phyloP scores from a whole-genome alignment of 495 filamentous ascomycete genomes.

The Filosporella fistucella region DNA sequence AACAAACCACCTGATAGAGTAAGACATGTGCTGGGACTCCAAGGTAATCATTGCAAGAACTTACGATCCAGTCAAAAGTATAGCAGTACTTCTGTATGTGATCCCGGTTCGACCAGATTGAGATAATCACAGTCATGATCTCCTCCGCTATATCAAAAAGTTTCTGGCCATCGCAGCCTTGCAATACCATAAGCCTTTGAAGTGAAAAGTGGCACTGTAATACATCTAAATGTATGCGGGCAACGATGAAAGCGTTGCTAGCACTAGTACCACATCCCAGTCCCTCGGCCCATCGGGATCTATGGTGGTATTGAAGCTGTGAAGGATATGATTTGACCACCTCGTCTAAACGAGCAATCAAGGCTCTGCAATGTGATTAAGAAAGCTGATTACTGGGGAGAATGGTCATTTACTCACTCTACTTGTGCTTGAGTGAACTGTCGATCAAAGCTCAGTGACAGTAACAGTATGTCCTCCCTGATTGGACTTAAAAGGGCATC shows the following conservation, averaged over 20 bases:
- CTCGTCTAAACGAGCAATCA: not conserved
- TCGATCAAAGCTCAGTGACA: not conserved
- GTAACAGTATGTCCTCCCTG: not conserved
- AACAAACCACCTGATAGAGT: constrained; percentile 1
- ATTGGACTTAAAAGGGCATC: not conserved
- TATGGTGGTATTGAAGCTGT: not conserved
- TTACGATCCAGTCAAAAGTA: constrained; percentile 14
- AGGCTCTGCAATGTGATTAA: not conserved
- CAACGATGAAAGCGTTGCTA: not conserved
- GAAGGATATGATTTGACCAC: not conserved
- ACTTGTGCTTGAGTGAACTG: not conserved
- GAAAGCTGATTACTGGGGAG: not conserved
- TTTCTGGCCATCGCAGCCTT: constrained; percentile 6
- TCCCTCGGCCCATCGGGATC: not conserved
- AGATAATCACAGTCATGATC: constrained; percentile 6
- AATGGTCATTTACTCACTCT: not conserved
- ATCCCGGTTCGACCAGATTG: constrained; percentile 12
- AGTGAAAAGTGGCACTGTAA: not conserved
- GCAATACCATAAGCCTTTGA: constrained; percentile 2
- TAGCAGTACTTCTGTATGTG: not conserved
- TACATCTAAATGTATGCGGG: constrained; percentile 8
- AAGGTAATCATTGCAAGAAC: not conserved
- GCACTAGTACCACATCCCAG: not conserved
- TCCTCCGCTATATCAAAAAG: constrained; percentile 11
- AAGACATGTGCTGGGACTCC: not conserved